These are phyloP conservation scores for Lolium multiflorum DNA, from an alignment of 176 grass and related monocot genomes.

Conservation along the genomic window DNA sequence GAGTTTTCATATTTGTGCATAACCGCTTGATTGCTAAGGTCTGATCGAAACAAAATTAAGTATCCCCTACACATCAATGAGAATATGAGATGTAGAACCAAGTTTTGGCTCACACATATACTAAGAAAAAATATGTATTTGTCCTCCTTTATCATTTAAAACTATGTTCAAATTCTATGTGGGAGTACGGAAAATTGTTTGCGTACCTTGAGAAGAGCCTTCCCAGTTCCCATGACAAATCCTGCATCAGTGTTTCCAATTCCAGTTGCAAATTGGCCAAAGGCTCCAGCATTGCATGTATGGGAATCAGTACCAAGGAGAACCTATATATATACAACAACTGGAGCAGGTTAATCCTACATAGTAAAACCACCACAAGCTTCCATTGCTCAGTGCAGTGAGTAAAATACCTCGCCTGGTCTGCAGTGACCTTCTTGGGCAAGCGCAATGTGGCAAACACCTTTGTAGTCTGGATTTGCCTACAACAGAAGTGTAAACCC, in stretches of 20 bases:
- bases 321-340: constrained; percentile 65
- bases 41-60: neutral
- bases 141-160: neutral
- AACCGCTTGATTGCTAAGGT: neutral
- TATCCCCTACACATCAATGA: neutral
- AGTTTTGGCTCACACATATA: neutral
- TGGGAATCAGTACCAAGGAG: constrained; percentile 95
- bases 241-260: constrained; percentile 98
- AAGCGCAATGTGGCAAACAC: constrained; percentile 89
- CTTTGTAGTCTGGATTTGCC: constrained; percentile 98
- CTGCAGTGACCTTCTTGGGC: constrained; percentile 97
- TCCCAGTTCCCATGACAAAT: constrained; percentile 92
- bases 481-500: neutral
- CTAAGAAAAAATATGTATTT: neutral
- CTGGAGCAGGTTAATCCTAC: constrained; percentile 5
- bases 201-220: constrained; percentile 86
- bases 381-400: neutral
- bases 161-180: neutral
- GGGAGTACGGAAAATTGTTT: constrained; percentile 10
- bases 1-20: neutral
- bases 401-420: constrained; percentile 76
- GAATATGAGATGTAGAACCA: neutral
- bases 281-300: constrained; percentile 97
- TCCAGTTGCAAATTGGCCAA: constrained; percentile 95
- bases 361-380: neutral